phyloP scores from a whole-genome alignment of 2,329 filamentous ascomycete species.

The Phaeosphaeriaceae sp. region DNA sequence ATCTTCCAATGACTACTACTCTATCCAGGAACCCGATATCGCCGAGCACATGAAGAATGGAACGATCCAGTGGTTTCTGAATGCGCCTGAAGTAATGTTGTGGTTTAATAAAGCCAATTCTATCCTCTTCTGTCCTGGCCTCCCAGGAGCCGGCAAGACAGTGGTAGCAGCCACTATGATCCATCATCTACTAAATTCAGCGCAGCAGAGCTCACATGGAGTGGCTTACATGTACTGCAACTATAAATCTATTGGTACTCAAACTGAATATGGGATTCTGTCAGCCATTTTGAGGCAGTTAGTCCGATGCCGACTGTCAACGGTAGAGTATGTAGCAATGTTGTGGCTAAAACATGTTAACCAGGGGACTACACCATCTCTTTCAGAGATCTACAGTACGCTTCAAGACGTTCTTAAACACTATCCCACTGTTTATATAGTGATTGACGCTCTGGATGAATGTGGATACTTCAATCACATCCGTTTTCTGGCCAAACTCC shows the following conservation, averaged over 20 bases:
- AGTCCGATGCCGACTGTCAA: slow-evolving; percentile 2
- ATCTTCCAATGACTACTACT: slow-evolving; percentile 45
- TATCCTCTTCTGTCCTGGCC: too few relatives aligned
- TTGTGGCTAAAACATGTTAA: slow-evolving; percentile 7
- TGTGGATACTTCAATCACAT: slow-evolving; percentile 21
- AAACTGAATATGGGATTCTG: slow-evolving; percentile 51
- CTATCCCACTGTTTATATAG: slow-evolving; percentile 18
- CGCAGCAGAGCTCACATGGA: slow-evolving; percentile 33
- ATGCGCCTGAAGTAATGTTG: slow-evolving; percentile 32
- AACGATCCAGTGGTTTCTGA: slow-evolving; percentile 57
- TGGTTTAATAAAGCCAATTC: slow-evolving; percentile 8
- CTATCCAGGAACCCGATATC: slow-evolving; percentile 50
- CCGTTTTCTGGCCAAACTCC: slow-evolving; percentile 4
- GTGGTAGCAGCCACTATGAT: slow-evolving; percentile 53
- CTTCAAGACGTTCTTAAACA: slow-evolving; percentile 6
- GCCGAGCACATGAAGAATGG: slow-evolving; percentile 44
- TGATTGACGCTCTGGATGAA: slow-evolving; percentile 46
- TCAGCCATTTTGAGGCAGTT: slow-evolving; percentile 20
- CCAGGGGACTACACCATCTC: slow-evolving; percentile 8
- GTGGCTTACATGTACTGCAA: too few relatives aligned
- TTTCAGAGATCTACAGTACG: slow-evolving; percentile 7
- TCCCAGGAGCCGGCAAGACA: slow-evolving; percentile 59
- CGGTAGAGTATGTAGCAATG: neutral
- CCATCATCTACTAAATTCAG: slow-evolving; percentile 45
- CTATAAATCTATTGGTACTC: too few relatives aligned